Percentiles rank a stretch among this genome's conserved stretches.
Evolutionary conservation across 31 red algal species (phyloP).

Genomic region (Odonthalia washingtoniensis): DNA sequence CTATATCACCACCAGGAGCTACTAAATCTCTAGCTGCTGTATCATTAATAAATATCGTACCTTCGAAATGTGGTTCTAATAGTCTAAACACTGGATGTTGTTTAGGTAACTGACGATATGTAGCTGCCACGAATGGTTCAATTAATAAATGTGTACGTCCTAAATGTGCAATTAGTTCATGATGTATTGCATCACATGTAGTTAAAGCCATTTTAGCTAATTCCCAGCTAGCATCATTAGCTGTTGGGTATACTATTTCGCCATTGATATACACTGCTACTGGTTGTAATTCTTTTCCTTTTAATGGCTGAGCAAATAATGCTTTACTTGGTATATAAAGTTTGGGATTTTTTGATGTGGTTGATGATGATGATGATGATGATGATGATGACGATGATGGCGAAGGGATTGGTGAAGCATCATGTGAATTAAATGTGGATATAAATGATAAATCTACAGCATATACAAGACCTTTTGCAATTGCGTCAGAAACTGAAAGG

Average conservation of each 20-base stretch:
- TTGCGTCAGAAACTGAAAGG: slow-evolving; percentile 1
- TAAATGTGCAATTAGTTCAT: slow-evolving; percentile 50
- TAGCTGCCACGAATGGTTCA: slow-evolving; percentile 37
- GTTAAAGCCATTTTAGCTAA: slow-evolving; percentile 48
- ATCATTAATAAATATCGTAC: slow-evolving; percentile 58
- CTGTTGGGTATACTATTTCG: slow-evolving; percentile 6
- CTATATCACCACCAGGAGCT: slow-evolving; percentile 30
- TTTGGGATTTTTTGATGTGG: too few species aligned
- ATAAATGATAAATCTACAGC: slow-evolving; percentile 34
- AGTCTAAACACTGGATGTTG: slow-evolving; percentile 45
- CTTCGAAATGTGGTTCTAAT: slow-evolving; percentile 51
- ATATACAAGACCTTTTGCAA: slow-evolving; percentile 23
- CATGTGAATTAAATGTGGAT: not conserved
- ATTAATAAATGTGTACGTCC: slow-evolving; percentile 55
- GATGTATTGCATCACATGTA: slow-evolving; percentile 41
- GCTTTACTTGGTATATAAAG: not conserved
- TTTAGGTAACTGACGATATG: slow-evolving; percentile 38
- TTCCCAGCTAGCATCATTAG: slow-evolving; percentile 12
- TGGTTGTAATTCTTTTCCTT: slow-evolving; percentile 29
- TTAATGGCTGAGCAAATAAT: not conserved
- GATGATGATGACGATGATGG: not conserved
- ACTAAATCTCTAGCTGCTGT: slow-evolving; percentile 33
- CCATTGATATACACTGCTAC: slow-evolving; percentile 44
- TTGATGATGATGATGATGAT: too few species aligned
- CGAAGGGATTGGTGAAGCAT: too few species aligned